Conservation (phyloP, 225 moss, liverwort and hornwort species). For the Asterella californica region DNA sequence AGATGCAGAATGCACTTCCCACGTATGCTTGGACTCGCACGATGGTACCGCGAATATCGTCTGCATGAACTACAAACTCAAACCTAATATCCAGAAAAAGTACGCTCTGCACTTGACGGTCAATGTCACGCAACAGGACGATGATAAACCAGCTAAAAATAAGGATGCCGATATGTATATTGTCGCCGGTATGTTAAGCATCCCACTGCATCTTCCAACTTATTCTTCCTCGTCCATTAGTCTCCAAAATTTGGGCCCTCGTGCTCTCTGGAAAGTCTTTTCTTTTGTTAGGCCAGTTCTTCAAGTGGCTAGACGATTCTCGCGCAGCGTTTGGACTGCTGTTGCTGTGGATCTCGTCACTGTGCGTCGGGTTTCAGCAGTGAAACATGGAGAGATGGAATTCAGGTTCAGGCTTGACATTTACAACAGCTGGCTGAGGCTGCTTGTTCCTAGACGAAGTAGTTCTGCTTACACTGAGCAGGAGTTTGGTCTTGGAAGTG, state of each 20-base stretch:
- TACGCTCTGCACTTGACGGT: background rate
- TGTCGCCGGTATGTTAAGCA: conserved; percentile 2
- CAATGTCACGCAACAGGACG: background rate
- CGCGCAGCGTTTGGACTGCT: no score
- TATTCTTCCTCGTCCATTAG: background rate
- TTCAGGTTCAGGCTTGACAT: background rate
- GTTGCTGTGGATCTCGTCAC: background rate
- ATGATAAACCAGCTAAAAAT: background rate
- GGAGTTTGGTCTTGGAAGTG: background rate
- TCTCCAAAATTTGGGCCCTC: background rate
- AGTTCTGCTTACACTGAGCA: background rate
- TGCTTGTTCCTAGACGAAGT: background rate
- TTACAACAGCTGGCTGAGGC: background rate
- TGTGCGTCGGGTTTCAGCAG: background rate
- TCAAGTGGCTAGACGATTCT: background rate
- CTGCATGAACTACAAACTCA: conserved; percentile 4
- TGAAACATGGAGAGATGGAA: background rate
- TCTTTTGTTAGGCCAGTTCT: background rate
- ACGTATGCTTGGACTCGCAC: background rate
- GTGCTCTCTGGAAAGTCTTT: background rate
- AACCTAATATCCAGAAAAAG: background rate
- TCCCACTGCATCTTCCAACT: background rate
- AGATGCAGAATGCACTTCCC: background rate
- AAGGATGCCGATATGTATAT: background rate
- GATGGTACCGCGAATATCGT: background rate